These are phyloP conservation scores for Cercospora beticola DNA, from an alignment of 2,329 filamentous ascomycete genomes.

Conservation along the genomic window DNA sequence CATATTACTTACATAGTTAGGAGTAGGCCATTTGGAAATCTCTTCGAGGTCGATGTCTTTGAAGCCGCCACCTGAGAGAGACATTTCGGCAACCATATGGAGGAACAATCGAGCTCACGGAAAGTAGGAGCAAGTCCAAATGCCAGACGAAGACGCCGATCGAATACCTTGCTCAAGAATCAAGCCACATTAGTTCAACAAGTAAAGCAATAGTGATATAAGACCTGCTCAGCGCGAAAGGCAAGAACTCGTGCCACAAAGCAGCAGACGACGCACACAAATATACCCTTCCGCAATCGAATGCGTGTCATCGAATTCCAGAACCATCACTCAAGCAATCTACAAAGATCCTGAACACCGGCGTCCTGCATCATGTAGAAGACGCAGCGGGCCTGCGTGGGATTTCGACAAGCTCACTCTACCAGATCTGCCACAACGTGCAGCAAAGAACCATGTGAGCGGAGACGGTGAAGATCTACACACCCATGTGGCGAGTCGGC, in stretches of 20 bases:
- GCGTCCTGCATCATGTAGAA: constrained; percentile 12
- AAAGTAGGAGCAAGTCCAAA: background rate
- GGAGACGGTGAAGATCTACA: background rate
- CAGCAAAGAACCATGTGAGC: constrained; percentile 2
- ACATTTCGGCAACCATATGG: background rate
- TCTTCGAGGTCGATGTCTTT: background rate
- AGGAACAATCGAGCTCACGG: background rate
- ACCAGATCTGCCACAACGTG: constrained; percentile 9
- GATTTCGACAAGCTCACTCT: background rate
- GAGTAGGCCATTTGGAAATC: constrained; percentile 13
- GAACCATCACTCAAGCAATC: background rate
- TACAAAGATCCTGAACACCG: background rate
- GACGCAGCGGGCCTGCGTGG: background rate
- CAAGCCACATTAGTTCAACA: background rate
- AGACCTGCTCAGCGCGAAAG: background rate
- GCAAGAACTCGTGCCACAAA: background rate
- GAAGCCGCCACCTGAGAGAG: background rate
- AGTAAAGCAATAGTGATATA: background rate
- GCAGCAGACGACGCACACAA: background rate
- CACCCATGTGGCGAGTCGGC: background rate
- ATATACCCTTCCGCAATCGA: background rate
- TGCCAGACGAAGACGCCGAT: background rate
- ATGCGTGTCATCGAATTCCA: background rate
- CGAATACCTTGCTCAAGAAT: background rate
- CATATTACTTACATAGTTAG: constrained; percentile 1